A percentile compares a stretch with the other conserved stretches of the same genome.
Evolutionary conservation across 2,329 filamentous ascomycete species (phyloP).

Genomic region (Colletotrichum filicis): DNA sequence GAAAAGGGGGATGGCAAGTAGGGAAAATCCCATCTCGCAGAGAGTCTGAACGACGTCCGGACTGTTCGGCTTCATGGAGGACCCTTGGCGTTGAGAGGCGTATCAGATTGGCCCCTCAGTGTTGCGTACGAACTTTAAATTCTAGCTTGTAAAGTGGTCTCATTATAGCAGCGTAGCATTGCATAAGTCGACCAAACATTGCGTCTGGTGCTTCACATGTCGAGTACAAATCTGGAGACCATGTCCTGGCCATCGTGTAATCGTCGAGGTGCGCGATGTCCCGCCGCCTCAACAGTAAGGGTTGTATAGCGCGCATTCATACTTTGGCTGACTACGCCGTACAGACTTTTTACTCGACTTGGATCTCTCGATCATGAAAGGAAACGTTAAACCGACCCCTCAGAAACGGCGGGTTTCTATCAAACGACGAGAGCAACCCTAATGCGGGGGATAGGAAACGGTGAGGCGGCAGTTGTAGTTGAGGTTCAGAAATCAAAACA

Average conservation of each 20-base stretch:
- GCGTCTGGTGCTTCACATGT: not conserved
- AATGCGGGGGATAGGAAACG: not conserved
- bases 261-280: not conserved
- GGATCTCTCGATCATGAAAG: not conserved
- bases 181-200: not conserved
- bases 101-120: not conserved
- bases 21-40: not conserved
- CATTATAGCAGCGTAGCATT: not conserved
- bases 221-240: not conserved
- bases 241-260: not conserved
- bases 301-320: not conserved
- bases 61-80: not conserved
- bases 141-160: constrained; percentile 11
- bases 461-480: not conserved
- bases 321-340: not conserved
- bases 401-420: not conserved
- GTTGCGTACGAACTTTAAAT: constrained; percentile 13
- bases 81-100: not conserved
- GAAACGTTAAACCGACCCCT: not conserved
- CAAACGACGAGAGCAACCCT: not conserved
- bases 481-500: not conserved
- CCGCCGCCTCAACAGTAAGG: not conserved
- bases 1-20: not conserved
- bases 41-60: not conserved
- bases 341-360: not conserved